Percentiles rank a stretch among this genome's conserved stretches.
Evolutionary conservation across 371 early-diverging fungal species (phyloP).

Genomic region (Dichotomocladium elegans): DNA sequence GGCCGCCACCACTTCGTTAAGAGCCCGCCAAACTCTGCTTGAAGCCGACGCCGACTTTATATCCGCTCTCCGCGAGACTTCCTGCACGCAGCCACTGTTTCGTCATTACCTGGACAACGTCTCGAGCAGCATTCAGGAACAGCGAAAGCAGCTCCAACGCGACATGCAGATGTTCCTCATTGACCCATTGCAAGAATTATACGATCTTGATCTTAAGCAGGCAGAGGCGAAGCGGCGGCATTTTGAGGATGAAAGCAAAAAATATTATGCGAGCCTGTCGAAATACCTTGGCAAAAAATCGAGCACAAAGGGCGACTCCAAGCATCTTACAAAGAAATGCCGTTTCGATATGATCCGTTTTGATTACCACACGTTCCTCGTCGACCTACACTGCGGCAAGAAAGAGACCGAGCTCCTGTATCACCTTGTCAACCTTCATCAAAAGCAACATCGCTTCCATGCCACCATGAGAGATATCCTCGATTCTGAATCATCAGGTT

Average conservation of each 20-base stretch:
- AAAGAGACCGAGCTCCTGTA: conserved; percentile 68
- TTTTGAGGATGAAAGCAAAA: conserved; percentile 64
- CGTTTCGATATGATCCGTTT: conserved; percentile 64
- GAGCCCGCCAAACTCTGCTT: conserved; percentile 26
- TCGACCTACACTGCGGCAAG: conserved; percentile 63
- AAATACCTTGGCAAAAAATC: conserved; percentile 48
- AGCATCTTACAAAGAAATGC: conserved; percentile 22
- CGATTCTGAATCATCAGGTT: conserved; percentile 13
- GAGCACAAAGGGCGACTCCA: conserved; percentile 12
- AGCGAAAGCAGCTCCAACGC: conserved; percentile 25
- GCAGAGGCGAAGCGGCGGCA: conserved; percentile 54
- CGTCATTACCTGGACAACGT: conserved; percentile 36
- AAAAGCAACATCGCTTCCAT: conserved; percentile 46
- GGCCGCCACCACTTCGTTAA: conserved; percentile 39
- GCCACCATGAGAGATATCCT: conserved; percentile 13
- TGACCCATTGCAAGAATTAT: conserved; percentile 51
- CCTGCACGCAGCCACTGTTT: conserved; percentile 35
- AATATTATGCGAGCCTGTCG: conserved; percentile 54
- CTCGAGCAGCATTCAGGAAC: conserved; percentile 17
- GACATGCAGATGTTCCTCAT: conserved; percentile 49
- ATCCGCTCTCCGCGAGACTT: conserved; percentile 36
- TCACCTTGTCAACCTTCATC: conserved; percentile 48
- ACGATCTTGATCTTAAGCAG: conserved; percentile 55
- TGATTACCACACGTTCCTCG: conserved; percentile 62
- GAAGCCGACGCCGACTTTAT: conserved; percentile 41